Evolutionary conservation across 768 basidiomycete genomes (phyloP), one percentile per base, ranked within the genome.

Genomic region (Mycena sanguinolenta): DNA sequence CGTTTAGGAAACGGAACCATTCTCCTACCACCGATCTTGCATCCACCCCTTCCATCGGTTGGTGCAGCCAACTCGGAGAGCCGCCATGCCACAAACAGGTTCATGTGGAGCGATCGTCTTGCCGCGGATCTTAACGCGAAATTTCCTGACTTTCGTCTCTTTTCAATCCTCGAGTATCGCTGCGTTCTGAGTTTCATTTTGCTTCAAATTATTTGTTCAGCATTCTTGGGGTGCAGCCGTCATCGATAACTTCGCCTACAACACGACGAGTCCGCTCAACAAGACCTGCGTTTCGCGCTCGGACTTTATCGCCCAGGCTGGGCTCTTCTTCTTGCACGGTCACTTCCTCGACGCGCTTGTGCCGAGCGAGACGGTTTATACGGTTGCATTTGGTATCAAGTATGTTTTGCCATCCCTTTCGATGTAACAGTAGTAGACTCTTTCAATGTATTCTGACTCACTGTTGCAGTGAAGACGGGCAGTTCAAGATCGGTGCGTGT

Each of bases 191-290:
- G n/a, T n/a, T n/a, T n/a, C n/a, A n/a, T n/a, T n/a, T n/a, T n/a
- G n/a, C n/a, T n/a, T n/a, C n/a, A n/a, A n/a, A 16, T 46, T 7
- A 5, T 46, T 36, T 42, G 17, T 10, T 34, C 21, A 81, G 80
- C 79, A 81, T 32, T 78, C 80, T 14, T 80, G 79, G 79, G 80
- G 79, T 36, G 80, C 79, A 19, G 80, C 80, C 25, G 66, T 81
- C 16, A 80, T 80, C 55, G 76, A 81, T 62, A 79, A 79, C 65
- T 78, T 77, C 60, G 80, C 78, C 0, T 81, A 77, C 70, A 81
- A 80, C 57, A 79, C 79, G 19, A 81, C 80, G 17, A 73, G 74
- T 1, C 79, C 79, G 17, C 30, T 54, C 16, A 81, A 79, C 50
- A 50, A 55, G 59, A 77, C 79, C 27, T 75, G 71, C 34, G 55